Conservation (phyloP, 768 basidiomycete genomes). For the Termitomyces sp. region DNA sequence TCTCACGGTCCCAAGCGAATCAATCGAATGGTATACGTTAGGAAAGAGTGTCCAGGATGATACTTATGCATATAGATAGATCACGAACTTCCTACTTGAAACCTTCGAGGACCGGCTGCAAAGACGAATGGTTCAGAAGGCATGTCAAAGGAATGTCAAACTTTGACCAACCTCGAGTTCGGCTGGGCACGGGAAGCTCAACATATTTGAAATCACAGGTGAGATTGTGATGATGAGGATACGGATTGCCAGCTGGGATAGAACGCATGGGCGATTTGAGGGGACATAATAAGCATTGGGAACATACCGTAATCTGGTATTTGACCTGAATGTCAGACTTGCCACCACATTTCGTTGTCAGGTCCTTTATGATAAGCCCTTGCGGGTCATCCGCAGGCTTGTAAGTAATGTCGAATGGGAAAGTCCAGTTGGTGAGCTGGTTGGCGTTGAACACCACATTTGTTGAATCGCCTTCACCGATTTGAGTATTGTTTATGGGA, state of each 20-base stretch:
- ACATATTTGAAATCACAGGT: conserved; percentile 58
- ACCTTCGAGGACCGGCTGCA: conserved; percentile 12
- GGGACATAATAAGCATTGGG: neutral
- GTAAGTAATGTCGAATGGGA: conserved; percentile 73
- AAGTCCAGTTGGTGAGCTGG: conserved; percentile 61
- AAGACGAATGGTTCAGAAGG: neutral
- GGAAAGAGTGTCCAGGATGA: conserved; percentile 1
- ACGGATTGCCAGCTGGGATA: conserved; percentile 53
- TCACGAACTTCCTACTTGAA: conserved; percentile 7
- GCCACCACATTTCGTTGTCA: conserved; percentile 62
- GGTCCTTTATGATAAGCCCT: conserved; percentile 51
- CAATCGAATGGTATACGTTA: neutral
- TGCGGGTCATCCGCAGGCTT: conserved; percentile 49
- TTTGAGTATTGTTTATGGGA: conserved; percentile 65
- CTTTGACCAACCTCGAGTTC: conserved; percentile 25
- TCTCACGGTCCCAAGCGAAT: too few relatives aligned
- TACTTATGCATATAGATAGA: neutral
- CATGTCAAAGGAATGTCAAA: neutral
- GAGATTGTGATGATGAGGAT: conserved; percentile 64
- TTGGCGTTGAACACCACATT: conserved; percentile 48
- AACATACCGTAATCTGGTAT: conserved; percentile 63
- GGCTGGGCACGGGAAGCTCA: conserved; percentile 62
- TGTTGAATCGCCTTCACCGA: conserved; percentile 58
- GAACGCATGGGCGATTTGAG: neutral
- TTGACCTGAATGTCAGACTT: conserved; percentile 49